Conservation (phyloP, 371 early-diverging fungal species). For the Zopfochytrium polystomum region DNA sequence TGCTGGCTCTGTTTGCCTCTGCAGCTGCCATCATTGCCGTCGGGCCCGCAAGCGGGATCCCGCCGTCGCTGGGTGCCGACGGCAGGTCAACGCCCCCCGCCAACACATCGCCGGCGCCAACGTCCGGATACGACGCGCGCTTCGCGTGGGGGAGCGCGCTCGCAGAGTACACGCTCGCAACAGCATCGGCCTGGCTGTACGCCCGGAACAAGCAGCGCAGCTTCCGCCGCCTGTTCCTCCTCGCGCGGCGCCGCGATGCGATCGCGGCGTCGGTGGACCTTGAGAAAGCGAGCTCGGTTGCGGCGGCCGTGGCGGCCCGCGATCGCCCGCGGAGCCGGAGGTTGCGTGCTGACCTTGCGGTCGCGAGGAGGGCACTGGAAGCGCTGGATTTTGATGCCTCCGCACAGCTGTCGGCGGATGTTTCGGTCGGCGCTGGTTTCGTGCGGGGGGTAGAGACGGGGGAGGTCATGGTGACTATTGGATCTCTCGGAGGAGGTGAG, state of each 20-base stretch:
- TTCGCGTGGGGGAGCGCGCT: constrained; percentile 15
- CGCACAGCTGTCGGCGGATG: too few species aligned
- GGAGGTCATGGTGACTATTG: too few species aligned
- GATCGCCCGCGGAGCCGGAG: not conserved
- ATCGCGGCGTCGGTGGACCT: constrained; percentile 1
- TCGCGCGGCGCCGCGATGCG: not conserved
- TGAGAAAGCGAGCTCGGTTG: constrained; percentile 6
- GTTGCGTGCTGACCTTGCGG: not conserved
- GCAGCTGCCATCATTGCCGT: not conserved
- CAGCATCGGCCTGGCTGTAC: constrained; percentile 14
- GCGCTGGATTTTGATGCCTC: not conserved
- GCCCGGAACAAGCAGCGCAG: constrained; percentile 8
- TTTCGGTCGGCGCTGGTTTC: too few species aligned
- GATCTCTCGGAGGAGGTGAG: too few species aligned
- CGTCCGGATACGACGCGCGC: not conserved
- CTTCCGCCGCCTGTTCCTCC: constrained; percentile 14
- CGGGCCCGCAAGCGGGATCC: not conserved
- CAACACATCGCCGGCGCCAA: not conserved
- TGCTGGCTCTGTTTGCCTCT: not conserved
- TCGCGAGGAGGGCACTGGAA: not conserved
- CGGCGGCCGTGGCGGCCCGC: not conserved
- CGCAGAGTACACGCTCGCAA: constrained; percentile 8
- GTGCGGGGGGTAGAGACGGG: too few species aligned
- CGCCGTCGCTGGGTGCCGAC: too few species aligned
- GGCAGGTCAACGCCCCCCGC: too few species aligned